These are phyloP conservation scores for Colletotrichum tanaceti DNA, from an alignment of 2,329 filamentous ascomycete genomes.

Conservation along the genomic window DNA sequence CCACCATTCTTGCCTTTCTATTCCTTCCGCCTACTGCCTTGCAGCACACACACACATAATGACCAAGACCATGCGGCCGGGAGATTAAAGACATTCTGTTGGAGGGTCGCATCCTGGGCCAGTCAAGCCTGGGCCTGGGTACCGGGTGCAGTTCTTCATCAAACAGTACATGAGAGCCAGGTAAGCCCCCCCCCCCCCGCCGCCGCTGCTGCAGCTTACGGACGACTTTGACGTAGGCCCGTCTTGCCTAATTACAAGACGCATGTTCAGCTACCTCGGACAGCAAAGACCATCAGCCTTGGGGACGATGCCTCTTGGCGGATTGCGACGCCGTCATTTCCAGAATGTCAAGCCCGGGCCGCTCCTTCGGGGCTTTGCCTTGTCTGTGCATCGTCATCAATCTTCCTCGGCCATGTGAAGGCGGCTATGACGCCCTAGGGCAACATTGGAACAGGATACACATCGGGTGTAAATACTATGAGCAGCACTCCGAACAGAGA, in stretches of 20 bases:
- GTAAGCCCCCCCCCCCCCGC: not conserved
- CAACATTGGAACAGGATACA: conserved; percentile 5
- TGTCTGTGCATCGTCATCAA: not conserved
- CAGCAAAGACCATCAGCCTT: not conserved
- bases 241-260: not conserved
- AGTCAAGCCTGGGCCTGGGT: conserved; percentile 10
- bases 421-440: conserved; percentile 3
- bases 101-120: conserved; percentile 30
- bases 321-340: conserved; percentile 33
- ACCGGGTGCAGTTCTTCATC: conserved; percentile 30
- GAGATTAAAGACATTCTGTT: conserved; percentile 28
- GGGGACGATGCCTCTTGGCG: conserved; percentile 21
- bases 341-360: conserved; percentile 21
- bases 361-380: conserved; percentile 2
- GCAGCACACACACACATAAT: conserved; percentile 10
- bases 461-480: not conserved
- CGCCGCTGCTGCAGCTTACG: conserved; percentile 23
- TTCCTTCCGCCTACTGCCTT: conserved; percentile 22
- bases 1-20: not conserved
- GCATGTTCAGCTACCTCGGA: not conserved
- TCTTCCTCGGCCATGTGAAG: not conserved
- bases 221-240: conserved; percentile 4
- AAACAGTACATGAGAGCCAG: conserved; percentile 32
- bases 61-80: conserved; percentile 27
- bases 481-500: not conserved